Percentiles rank a stretch among this genome's conserved stretches.
Conservation (phyloP, 768 basidiomycete species). For the Tulasnella calospora region DNA sequence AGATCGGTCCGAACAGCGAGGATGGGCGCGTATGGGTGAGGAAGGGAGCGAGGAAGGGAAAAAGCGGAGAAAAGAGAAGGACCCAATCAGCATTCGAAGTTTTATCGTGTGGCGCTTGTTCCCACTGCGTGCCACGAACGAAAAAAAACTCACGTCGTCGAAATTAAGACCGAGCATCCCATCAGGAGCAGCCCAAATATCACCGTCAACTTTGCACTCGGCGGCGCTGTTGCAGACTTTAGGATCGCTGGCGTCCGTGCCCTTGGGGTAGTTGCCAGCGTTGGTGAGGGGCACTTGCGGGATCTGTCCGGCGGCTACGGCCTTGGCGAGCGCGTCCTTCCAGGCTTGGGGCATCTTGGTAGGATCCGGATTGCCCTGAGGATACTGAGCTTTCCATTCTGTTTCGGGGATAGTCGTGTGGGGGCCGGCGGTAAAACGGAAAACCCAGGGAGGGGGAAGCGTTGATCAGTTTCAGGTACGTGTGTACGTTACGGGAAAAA, state of each 20-base stretch:
- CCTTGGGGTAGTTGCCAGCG: background rate
- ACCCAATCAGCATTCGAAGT: background rate
- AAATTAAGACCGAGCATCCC: slow-evolving; percentile 20
- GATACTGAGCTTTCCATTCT: slow-evolving; percentile 12
- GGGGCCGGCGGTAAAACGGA: background rate
- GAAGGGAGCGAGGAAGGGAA: background rate
- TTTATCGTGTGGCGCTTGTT: background rate
- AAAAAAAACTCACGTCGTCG: slow-evolving; percentile 13
- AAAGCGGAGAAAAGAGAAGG: background rate
- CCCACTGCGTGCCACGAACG: background rate
- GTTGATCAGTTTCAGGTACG: slow-evolving; percentile 2
- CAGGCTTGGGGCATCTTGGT: slow-evolving; percentile 21
- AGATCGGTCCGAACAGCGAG: background rate
- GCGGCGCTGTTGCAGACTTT: slow-evolving; percentile 8
- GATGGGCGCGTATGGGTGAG: background rate
- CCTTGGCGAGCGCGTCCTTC: slow-evolving; percentile 8
- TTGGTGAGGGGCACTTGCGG: slow-evolving; percentile 6
- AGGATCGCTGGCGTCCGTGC: background rate
- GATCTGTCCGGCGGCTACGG: slow-evolving; percentile 11
- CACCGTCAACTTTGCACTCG: background rate
- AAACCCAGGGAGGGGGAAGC: background rate
- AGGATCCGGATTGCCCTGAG: slow-evolving; percentile 1
- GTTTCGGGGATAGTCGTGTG: background rate
- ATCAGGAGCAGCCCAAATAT: slow-evolving; percentile 19
- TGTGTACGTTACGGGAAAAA: background rate